Evolutionary conservation across 495 filamentous ascomycete genomes (phyloP), one percentile per base, ranked within the genome.

Genomic region (Hyaloscypha bicolor): DNA sequence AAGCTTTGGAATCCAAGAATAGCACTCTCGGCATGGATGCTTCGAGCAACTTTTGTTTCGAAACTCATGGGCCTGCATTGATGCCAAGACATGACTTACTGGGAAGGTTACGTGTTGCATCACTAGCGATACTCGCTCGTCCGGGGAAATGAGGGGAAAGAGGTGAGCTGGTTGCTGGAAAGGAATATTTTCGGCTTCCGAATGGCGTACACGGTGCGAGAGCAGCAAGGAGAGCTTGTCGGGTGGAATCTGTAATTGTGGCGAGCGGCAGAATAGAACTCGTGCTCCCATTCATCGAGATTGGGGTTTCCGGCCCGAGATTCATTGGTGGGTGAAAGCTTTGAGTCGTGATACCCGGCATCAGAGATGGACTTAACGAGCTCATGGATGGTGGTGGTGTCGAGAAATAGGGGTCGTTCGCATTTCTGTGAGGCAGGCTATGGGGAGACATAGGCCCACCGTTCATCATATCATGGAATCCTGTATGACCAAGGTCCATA

Each of bases 161-260:
- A 16, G 89, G 88, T 37, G 88, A 90, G 64, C 79, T 86, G 60
- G 87, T 86, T 39, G 86, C 84, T 55, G 91, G 88, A 73, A 87
- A 90, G 60, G 92, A 93, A 74, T 90, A 91, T 80, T 92, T 94
- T 63, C 90, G 85, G 68, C 87, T 85, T 72, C 87, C 88, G 79
- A 92, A 90, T 60, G 85, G 85, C 65, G 86, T 85, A 64, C 90
- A 87, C 77, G 92, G 91, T 69, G 91, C 90, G 68, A 98, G 87
- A 69, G 90, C 93, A 71, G 86, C 83, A 76, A 97, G 79, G 79
- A 97, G 85, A 75, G 94, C 88, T 81, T 91, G 90, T 79, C 95
- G 87, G 67, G 94, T 98, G 76, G 91, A 88, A 81, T 99, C 96
- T 73, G 94, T 96, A 78, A 99, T 94, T 69, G 94, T 86, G 68